These are phyloP conservation scores for Cercospora nicotianae DNA, from an alignment of 2,329 filamentous ascomycete species.

Conservation along the genomic window DNA sequence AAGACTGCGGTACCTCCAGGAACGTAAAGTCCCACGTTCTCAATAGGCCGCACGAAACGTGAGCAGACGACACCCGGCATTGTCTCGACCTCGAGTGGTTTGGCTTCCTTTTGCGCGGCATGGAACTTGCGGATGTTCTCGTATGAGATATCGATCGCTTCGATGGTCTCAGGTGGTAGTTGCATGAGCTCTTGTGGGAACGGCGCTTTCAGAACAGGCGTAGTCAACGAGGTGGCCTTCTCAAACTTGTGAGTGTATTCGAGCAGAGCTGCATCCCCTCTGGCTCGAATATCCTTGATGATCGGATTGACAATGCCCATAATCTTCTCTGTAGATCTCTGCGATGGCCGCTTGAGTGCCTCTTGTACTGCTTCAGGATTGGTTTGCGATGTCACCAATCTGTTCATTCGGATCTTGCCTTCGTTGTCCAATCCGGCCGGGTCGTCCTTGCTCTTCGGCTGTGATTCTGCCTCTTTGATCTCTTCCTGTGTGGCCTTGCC, in stretches of 20 bases:
- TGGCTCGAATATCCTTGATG: slow-evolving; percentile 77
- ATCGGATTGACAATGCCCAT: slow-evolving; percentile 89
- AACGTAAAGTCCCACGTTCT: slow-evolving; percentile 93
- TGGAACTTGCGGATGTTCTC: slow-evolving; percentile 96
- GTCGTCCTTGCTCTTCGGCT: slow-evolving; percentile 55
- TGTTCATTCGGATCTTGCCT: slow-evolving; percentile 76
- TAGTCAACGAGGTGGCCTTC: slow-evolving; percentile 86
- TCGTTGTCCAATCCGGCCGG: slow-evolving; percentile 48
- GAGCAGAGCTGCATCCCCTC: slow-evolving; percentile 84
- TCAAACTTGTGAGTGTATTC: slow-evolving; percentile 98
- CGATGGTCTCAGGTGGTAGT: slow-evolving; percentile 75
- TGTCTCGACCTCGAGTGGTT: slow-evolving; percentile 83
- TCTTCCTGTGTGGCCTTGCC: slow-evolving; percentile 39
- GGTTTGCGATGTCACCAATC: slow-evolving; percentile 68
- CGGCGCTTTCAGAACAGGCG: slow-evolving; percentile 84
- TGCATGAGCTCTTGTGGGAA: slow-evolving; percentile 86
- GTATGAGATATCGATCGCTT: slow-evolving; percentile 90
- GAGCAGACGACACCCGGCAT: slow-evolving; percentile 97
- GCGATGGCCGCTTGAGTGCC: slow-evolving; percentile 82
- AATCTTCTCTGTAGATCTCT: slow-evolving; percentile 91
- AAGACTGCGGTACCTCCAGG: slow-evolving; percentile 96
- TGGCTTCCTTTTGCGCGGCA: slow-evolving; percentile 75
- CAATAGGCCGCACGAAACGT: slow-evolving; percentile 87
- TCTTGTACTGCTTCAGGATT: slow-evolving; percentile 66
- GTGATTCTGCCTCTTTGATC: slow-evolving; percentile 54